A percentile compares a stretch with the other conserved stretches of the same genome.
Evolutionary conservation across 768 basidiomycete species (phyloP).

Genomic region (Suillus weaverae): DNA sequence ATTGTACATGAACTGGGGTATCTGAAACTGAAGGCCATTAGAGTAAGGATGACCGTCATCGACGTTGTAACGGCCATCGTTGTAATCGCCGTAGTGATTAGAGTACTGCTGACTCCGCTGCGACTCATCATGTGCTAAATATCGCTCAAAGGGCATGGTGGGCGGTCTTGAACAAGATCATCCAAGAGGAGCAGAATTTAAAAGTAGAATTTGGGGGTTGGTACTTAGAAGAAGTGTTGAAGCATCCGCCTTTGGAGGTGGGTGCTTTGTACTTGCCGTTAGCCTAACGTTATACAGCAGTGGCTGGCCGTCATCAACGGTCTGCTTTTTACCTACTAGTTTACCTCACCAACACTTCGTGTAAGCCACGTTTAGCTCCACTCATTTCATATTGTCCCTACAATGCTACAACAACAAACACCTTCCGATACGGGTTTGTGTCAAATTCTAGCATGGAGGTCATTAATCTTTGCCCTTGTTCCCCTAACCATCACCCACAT

Average conservation of each 20-base stretch:
- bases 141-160: constrained; percentile 44
- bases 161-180: constrained; percentile 5
- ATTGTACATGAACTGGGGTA: constrained; percentile 64
- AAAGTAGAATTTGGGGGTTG: constrained; percentile 1
- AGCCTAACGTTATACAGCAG: background rate
- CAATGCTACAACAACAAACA: background rate
- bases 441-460: background rate
- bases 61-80: constrained; percentile 14
- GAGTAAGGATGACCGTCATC: constrained; percentile 15
- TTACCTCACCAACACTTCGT: constrained; percentile 1
- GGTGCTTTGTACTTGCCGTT: constrained; percentile 1
- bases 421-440: background rate
- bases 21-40: constrained; percentile 49
- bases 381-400: constrained; percentile 3
- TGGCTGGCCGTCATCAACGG: constrained; percentile 1
- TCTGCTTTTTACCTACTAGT: constrained; percentile 2
- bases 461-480: constrained; percentile 73
- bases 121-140: constrained; percentile 31
- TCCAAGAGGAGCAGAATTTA: background rate
- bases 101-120: constrained; percentile 13
- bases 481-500: constrained; percentile 72
- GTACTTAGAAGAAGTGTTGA: background rate
- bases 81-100: constrained; percentile 11
- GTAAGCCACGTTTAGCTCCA: constrained; percentile 5
- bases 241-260: background rate